A percentile compares a stretch with the other conserved stretches of the same genome.
phyloP scores from a whole-genome alignment of 495 filamentous ascomycete genomes.

The Penicillium canescens region DNA sequence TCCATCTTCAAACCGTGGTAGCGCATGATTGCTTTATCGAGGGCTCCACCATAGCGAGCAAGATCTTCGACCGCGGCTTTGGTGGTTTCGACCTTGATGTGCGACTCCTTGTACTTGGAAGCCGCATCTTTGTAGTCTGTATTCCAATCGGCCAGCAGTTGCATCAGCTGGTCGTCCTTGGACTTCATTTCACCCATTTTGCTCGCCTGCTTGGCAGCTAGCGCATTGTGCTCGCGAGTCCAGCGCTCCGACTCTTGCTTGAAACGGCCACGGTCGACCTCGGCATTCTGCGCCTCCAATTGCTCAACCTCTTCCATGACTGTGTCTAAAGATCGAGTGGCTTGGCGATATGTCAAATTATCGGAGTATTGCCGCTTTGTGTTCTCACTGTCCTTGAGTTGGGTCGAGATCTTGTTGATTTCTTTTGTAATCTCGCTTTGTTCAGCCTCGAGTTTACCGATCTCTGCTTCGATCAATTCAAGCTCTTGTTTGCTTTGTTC shows the following conservation, averaged over 20 bases:
- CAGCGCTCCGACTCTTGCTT: slow-evolving; percentile 63
- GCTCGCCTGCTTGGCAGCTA: slow-evolving; percentile 60
- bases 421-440: slow-evolving; percentile 62
- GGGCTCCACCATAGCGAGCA: slow-evolving; percentile 70
- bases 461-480: slow-evolving; percentile 62
- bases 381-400: slow-evolving; percentile 72
- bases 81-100: slow-evolving; percentile 90
- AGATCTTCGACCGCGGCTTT: slow-evolving; percentile 92
- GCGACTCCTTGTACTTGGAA: slow-evolving; percentile 78
- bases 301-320: slow-evolving; percentile 71
- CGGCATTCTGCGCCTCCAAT: slow-evolving; percentile 77
- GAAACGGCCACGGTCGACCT: slow-evolving; percentile 76
- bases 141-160: slow-evolving; percentile 74
- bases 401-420: slow-evolving; percentile 76
- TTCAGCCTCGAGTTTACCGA: slow-evolving; percentile 65
- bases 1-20: slow-evolving; percentile 97
- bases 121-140: slow-evolving; percentile 83
- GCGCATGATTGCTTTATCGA: slow-evolving; percentile 96
- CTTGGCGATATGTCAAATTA: slow-evolving; percentile 81
- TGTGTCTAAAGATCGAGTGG: slow-evolving; percentile 62
- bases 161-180: slow-evolving; percentile 75
- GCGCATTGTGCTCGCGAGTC: slow-evolving; percentile 59
- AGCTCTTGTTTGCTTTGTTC: slow-evolving; percentile 68
- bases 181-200: slow-evolving; percentile 72
- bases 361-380: slow-evolving; percentile 82